Evolutionary conservation across 257 asterid genomes (phyloP), one percentile per base, ranked within the genome.

Genomic region (Ajuga chamaepitys): DNA sequence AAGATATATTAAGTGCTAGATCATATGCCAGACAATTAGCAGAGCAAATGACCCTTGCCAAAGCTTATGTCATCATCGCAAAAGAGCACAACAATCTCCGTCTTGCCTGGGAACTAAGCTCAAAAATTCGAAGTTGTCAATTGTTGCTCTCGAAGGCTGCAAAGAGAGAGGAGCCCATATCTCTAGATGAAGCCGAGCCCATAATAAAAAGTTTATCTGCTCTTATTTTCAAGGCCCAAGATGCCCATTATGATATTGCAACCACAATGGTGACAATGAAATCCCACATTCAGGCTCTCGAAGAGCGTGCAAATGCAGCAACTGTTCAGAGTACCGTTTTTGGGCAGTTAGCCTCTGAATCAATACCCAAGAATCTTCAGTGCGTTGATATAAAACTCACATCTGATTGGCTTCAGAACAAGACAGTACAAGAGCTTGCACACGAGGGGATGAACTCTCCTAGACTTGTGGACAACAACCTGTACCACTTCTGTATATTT

Each of bases 51-150:
- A 85, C 85, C 63, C 93, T 90, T 48, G 96, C 97, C 70, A 90
- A 90, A 83, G 95, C 97, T 28, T 90, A 90, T 32, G 82, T 86
- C 50, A 78, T 90, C 26, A 88, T 90, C 40, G 95, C 96, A 70
- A 88, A 90, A 75, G 95, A 87, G 78, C 95, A 86, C 54, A 81
- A 80, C 50, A 82, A 87, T 73, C 95, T 90, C 78, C 88, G 81
- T 71, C 96, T 90, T 70, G 97, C 97, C 3, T 82, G 95, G 92
- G 84, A 85, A 80, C 88, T 90, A 25, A 87, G 95, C 77, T 78
- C 92, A 17, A 82, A 79, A 70, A 85, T 90, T 38, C 81, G 95
- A 81, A 84, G 78, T 52, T 82, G 95, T 80, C 97, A 87, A 60
- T 63, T 73, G 70, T 77, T 90, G 65, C 97, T 87, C 62, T 87